Conservation (phyloP, 495 filamentous ascomycete genomes). For the Rusavskia elegans region DNA sequence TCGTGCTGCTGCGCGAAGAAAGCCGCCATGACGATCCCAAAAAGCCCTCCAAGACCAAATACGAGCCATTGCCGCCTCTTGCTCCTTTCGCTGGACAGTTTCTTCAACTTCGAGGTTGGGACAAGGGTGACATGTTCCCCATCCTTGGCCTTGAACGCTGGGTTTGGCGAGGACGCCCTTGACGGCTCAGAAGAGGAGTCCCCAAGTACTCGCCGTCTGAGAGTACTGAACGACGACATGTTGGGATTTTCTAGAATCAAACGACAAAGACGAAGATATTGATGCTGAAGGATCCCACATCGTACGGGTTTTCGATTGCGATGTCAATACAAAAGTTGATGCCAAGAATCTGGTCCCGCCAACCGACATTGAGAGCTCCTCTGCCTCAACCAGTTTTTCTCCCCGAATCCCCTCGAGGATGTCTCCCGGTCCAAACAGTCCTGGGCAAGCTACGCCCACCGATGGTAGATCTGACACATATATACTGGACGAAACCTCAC, state of each 20-base stretch:
- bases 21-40: slow-evolving; percentile 64
- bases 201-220: slow-evolving; percentile 30
- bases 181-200: slow-evolving; percentile 13
- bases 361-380: no score
- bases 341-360: no score
- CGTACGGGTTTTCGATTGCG: no score
- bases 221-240: slow-evolving; percentile 8
- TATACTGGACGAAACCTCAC: no score
- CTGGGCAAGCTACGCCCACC: no score
- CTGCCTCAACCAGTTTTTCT: no score
- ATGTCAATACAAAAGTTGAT: no score
- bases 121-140: slow-evolving; percentile 22
- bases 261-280: background rate
- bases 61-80: slow-evolving; percentile 65
- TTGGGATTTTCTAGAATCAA: background rate
- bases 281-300: no score
- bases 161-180: slow-evolving; percentile 25
- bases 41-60: slow-evolving; percentile 68
- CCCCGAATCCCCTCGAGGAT: no score
- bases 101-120: slow-evolving; percentile 17
- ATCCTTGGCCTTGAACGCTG: slow-evolving; percentile 10
- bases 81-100: slow-evolving; percentile 18
- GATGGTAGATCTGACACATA: no score
- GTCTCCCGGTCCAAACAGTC: no score
- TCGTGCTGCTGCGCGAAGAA: slow-evolving; percentile 78